Conservation (phyloP, 2,329 filamentous ascomycete genomes). For the Fonsecaea pugnacius region DNA sequence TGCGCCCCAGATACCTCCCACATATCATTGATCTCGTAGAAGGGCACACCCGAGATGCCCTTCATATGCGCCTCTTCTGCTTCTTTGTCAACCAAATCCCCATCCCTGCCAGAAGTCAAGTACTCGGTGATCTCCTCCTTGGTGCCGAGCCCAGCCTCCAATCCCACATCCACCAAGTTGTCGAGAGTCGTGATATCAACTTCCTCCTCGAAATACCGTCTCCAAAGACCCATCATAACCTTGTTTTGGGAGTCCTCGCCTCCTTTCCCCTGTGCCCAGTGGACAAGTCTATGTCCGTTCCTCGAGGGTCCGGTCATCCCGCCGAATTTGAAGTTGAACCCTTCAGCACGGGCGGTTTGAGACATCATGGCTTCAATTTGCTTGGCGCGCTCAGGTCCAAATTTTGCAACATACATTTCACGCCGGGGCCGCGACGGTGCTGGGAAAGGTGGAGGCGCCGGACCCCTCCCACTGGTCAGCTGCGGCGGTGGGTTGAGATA, state of each 20-base stretch:
- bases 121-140: slow-evolving; percentile 57
- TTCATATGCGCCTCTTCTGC: slow-evolving; percentile 56
- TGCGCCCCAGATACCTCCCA: slow-evolving; percentile 74
- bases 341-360: slow-evolving; percentile 64
- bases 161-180: slow-evolving; percentile 58
- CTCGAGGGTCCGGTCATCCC: slow-evolving; percentile 76
- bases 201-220: slow-evolving; percentile 67
- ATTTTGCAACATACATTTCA: slow-evolving; percentile 64
- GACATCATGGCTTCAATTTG: slow-evolving; percentile 64
- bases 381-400: slow-evolving; percentile 64
- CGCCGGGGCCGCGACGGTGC: slow-evolving; percentile 58
- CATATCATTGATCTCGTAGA: slow-evolving; percentile 69
- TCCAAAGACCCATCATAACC: slow-evolving; percentile 67
- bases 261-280: slow-evolving; percentile 66
- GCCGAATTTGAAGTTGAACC: slow-evolving; percentile 73
- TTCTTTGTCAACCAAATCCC: slow-evolving; percentile 62
- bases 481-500: slow-evolving; percentile 74
- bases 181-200: slow-evolving; percentile 65
- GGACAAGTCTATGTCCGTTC: slow-evolving; percentile 76
- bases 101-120: slow-evolving; percentile 60
- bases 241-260: slow-evolving; percentile 58
- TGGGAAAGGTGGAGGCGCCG: slow-evolving; percentile 59
- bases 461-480: slow-evolving; percentile 55
- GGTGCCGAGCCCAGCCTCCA: slow-evolving; percentile 53
- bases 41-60: slow-evolving; percentile 70